phyloP scores from a whole-genome alignment of 192 early-diverging fungal genomes.

The Thamnidium elegans region DNA sequence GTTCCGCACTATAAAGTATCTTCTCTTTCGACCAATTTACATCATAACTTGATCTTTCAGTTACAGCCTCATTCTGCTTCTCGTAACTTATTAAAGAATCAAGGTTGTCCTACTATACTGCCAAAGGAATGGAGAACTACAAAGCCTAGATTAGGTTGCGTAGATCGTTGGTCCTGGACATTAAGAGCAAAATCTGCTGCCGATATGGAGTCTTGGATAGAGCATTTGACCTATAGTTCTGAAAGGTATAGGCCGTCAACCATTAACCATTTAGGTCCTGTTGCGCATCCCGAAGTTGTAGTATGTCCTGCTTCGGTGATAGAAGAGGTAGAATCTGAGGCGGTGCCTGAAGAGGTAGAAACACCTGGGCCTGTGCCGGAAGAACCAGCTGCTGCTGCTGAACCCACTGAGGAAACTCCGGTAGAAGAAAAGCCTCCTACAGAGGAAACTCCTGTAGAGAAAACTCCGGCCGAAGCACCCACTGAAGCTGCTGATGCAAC shows the following conservation, averaged over 20 bases:
- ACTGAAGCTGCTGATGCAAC: neutral
- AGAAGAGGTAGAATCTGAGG: neutral
- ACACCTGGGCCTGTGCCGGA: neutral
- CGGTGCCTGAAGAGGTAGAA: neutral
- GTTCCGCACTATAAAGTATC: constrained; percentile 26
- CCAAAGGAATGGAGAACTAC: constrained; percentile 15
- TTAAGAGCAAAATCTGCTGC: constrained; percentile 21
- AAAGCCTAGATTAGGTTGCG: neutral
- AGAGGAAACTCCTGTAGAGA: neutral
- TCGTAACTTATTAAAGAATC: neutral
- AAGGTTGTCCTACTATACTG: neutral
- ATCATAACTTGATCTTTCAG: constrained; percentile 28
- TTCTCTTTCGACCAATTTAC: constrained; percentile 22
- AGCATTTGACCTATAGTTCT: constrained; percentile 9
- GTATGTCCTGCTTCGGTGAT: neutral
- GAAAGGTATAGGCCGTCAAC: neutral
- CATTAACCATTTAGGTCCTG: neutral
- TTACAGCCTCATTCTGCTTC: constrained; percentile 23
- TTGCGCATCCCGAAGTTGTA: neutral
- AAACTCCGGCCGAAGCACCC: neutral
- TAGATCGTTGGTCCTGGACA: constrained; percentile 6
- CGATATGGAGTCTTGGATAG: constrained; percentile 27
- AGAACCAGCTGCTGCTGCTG: neutral
- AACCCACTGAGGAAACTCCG: neutral
- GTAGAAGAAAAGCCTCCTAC: neutral